phyloP scores from a whole-genome alignment of 2,329 filamentous ascomycete genomes.

The Neopestalotiopsis sp. region DNA sequence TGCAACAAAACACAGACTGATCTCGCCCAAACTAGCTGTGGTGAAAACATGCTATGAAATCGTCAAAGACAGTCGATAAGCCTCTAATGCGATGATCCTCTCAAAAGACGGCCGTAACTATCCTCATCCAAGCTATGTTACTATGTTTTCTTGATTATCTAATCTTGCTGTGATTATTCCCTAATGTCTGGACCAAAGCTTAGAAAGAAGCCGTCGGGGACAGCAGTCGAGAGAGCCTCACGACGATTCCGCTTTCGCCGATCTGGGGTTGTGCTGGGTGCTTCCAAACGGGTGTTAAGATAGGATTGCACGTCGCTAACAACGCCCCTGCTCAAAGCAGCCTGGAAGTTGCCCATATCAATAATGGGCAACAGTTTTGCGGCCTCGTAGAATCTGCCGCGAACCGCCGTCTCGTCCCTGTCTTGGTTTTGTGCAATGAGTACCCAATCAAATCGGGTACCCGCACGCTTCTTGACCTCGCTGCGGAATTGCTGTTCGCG shows the following conservation, averaged over 20 bases:
- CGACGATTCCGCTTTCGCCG: constrained; percentile 22
- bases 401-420: constrained; percentile 48
- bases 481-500: constrained; percentile 38
- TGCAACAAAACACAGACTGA: too few relatives aligned
- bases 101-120: too few relatives aligned
- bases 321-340: constrained; percentile 41
- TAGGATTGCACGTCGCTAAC: constrained; percentile 51
- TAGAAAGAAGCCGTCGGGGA: constrained; percentile 24
- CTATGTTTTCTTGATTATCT: too few relatives aligned
- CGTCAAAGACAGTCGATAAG: too few relatives aligned
- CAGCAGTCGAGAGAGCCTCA: constrained; percentile 23
- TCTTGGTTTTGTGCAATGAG: constrained; percentile 29
- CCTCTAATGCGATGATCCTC: too few relatives aligned
- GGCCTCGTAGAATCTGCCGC: constrained; percentile 65
- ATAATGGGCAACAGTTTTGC: constrained; percentile 56
- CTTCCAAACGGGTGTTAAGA: constrained; percentile 58
- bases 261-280: constrained; percentile 48
- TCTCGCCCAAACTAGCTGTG: too few relatives aligned
- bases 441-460: constrained; percentile 38
- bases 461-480: constrained; percentile 26
- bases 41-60: too few relatives aligned
- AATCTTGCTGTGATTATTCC: not conserved
- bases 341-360: constrained; percentile 43
- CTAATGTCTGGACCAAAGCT: constrained; percentile 17
- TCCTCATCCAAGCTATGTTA: too few relatives aligned